phyloP scores from a whole-genome alignment of 2,329 filamentous ascomycete genomes.

The Fusarium penzigii region DNA sequence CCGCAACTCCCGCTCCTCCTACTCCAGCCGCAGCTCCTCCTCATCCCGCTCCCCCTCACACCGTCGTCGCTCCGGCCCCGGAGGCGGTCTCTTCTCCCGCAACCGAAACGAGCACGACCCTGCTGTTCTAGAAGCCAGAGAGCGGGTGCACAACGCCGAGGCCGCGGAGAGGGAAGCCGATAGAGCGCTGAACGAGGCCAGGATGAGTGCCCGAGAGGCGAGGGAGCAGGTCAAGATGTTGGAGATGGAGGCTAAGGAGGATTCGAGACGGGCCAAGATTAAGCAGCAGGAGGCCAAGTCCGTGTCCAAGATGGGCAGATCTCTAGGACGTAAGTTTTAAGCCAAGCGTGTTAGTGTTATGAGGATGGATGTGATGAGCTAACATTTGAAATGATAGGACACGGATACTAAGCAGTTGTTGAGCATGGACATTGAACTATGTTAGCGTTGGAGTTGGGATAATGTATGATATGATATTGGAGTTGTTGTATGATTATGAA shows the following conservation, averaged over 20 bases:
- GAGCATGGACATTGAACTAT: no score
- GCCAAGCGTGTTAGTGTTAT: accelerated
- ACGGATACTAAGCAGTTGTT: slow-evolving; percentile 7
- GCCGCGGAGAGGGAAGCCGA: slow-evolving; percentile 66
- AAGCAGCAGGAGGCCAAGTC: slow-evolving; percentile 67
- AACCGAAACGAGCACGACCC: slow-evolving; percentile 55
- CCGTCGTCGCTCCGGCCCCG: slow-evolving; percentile 6
- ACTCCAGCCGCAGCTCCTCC: slow-evolving; percentile 12
- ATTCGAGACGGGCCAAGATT: slow-evolving; percentile 64
- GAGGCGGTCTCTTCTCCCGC: slow-evolving; percentile 43
- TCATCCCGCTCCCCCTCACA: slow-evolving; percentile 19
- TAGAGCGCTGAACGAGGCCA: slow-evolving; percentile 59
- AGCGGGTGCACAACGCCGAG: slow-evolving; percentile 64
- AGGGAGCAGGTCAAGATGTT: slow-evolving; percentile 62
- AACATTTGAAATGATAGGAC: slow-evolving; percentile 1
- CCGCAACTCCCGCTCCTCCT: slow-evolving; percentile 9
- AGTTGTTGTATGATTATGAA: no score
- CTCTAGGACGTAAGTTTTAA: slow-evolving; percentile 63
- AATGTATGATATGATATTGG: not conserved
- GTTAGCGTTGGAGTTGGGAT: no score
- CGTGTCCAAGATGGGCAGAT: slow-evolving; percentile 68
- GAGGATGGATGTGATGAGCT: not conserved
- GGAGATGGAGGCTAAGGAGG: slow-evolving; percentile 66
- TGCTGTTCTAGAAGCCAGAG: slow-evolving; percentile 60
- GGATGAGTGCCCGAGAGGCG: slow-evolving; percentile 61